phyloP scores from a whole-genome alignment of 176 grass and related monocot species.

The Miscanthus lutarioriparius region DNA sequence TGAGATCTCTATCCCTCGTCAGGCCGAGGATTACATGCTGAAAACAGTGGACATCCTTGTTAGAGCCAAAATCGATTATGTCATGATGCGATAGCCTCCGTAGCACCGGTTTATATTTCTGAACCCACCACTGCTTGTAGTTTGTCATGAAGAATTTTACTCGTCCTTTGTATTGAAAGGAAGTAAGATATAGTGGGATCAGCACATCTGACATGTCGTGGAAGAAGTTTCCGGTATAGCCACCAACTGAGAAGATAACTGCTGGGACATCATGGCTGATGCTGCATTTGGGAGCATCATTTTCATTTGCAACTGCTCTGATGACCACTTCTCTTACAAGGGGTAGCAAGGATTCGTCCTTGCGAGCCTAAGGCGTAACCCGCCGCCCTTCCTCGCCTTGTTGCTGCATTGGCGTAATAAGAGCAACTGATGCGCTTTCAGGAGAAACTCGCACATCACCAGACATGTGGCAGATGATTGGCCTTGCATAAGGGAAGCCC shows the following conservation, averaged over 20 bases:
- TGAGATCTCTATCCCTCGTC: slow-evolving; percentile 59
- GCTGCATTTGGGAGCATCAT: slow-evolving; percentile 39
- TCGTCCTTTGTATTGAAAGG: slow-evolving; percentile 47
- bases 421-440: slow-evolving; percentile 38
- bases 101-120: slow-evolving; percentile 56
- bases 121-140: slow-evolving; percentile 65
- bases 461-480: slow-evolving; percentile 51
- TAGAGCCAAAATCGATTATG: slow-evolving; percentile 52
- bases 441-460: slow-evolving; percentile 54
- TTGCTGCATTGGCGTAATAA: slow-evolving; percentile 21
- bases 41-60: slow-evolving; percentile 60
- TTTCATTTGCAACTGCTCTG: slow-evolving; percentile 37
- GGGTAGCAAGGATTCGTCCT: slow-evolving; percentile 43
- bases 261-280: slow-evolving; percentile 48
- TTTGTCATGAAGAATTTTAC: slow-evolving; percentile 55
- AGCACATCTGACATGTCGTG: slow-evolving; percentile 68
- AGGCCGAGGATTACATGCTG: slow-evolving; percentile 49
- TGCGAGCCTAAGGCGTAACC: slow-evolving; percentile 54
- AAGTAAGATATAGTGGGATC: slow-evolving; percentile 61
- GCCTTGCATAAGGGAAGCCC: slow-evolving; percentile 72
- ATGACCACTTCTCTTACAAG: slow-evolving; percentile 58
- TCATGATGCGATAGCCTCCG: slow-evolving; percentile 41
- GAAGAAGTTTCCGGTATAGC: slow-evolving; percentile 74
- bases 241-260: slow-evolving; percentile 66
- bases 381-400: slow-evolving; percentile 14